Evolutionary conservation across 192 early-diverging fungal species (phyloP), one percentile per base, ranked within the genome.

Genomic region (Linderina pennispora): DNA sequence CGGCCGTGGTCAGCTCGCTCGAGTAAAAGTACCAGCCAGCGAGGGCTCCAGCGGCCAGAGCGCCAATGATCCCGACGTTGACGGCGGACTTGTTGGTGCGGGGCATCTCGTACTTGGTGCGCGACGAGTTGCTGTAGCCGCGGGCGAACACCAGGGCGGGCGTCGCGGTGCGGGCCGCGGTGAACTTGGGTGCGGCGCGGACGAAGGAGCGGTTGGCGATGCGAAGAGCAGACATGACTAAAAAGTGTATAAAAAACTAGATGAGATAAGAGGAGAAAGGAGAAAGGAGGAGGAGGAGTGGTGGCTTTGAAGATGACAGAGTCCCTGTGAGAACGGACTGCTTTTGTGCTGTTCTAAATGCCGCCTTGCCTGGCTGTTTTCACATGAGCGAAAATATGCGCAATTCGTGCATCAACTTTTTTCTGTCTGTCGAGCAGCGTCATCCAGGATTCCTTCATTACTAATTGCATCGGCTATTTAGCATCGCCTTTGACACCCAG

Each of bases 1-100:
- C 51, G 15, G 43, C 41, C 10, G 21, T 13, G 53, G 15, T 23
- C 31, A 43, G 35, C 17, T 15, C 36, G 36, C 36, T 41, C 21
- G 52, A 63, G 56, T 53, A 68, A 16, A 75, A 73, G 43, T 75
- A 77, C 49, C 71, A 79, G 11, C 77, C 77, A 40, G 58, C 73
- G 9, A 69, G 51, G 4, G 63, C 76, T 22, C 77, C 77, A 9
- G 65, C 55, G n/a, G 61, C 67, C 16, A 72, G 61, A 23, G 61
- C 58, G 31, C 55, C 76, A 4, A 55, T 40, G 16, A 45, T 52
- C 10, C 54, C 68, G 19, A 65, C 49, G 42, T 24, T 43, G 28
- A 34, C 26, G 41, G 54, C 68, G 1, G 49, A 36, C 62, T 72
- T 72, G 48, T 10, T 23, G 0, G 62, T 58, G 25, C 45, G 52